phyloP scores from a whole-genome alignment of 2,329 filamentous ascomycete genomes.

The Lomentospora prolificans region DNA sequence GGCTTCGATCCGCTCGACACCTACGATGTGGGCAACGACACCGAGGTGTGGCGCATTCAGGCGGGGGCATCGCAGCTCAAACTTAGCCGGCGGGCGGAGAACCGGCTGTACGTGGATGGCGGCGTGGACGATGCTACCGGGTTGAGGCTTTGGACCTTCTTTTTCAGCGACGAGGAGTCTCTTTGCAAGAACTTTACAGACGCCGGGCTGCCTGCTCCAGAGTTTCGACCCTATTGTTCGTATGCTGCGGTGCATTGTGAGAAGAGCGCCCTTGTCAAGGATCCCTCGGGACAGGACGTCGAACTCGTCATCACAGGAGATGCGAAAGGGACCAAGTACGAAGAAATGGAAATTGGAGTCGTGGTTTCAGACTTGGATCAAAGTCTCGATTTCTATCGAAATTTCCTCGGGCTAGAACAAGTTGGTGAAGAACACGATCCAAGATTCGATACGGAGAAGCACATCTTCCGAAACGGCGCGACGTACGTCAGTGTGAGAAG shows the following conservation, averaged over 20 bases:
- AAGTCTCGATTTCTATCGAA: neutral
- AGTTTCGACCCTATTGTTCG: neutral
- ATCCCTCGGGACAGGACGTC: neutral
- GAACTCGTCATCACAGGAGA: conserved; percentile 4
- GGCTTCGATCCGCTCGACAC: conserved; percentile 3
- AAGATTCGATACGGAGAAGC: neutral
- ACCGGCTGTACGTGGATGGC: neutral
- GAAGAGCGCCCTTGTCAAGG: neutral
- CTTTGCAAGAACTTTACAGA: neutral
- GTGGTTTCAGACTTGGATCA: neutral
- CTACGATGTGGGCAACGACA: conserved; percentile 4
- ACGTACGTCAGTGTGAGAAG: neutral
- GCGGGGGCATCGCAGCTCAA: conserved; percentile 4
- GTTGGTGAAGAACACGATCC: neutral
- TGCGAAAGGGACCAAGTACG: neutral
- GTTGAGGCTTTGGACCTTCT: conserved; percentile 3
- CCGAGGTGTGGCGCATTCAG: conserved; percentile 5
- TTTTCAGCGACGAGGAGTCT: neutral
- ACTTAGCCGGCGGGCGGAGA: neutral
- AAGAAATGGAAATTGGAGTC: conserved; percentile 3
- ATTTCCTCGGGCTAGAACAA: neutral
- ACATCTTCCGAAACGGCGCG: conserved; percentile 1
- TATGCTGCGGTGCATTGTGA: neutral
- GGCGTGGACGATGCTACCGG: neutral
- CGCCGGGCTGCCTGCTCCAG: neutral